phyloP scores from a whole-genome alignment of 1,139 yeast species.

The Yamadazyma pseudoaaseri region DNA sequence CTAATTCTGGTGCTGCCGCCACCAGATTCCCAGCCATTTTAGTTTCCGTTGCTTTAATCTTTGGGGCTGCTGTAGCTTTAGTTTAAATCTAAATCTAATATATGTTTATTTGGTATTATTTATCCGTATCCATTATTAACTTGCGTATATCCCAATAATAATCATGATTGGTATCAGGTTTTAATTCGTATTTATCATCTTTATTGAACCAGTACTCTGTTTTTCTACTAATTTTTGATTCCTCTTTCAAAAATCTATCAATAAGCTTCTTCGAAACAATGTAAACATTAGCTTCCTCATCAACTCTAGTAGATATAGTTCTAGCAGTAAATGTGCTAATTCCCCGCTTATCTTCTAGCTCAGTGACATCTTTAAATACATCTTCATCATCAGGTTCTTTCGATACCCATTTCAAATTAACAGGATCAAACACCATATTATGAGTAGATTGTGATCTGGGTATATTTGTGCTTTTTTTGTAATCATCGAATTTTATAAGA shows the following conservation, averaged over 20 bases:
- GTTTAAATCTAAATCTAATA: slow-evolving; percentile 6
- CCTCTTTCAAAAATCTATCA: slow-evolving; percentile 49
- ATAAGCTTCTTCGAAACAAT: slow-evolving; percentile 37
- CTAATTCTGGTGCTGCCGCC: slow-evolving; percentile 17
- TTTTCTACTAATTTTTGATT: slow-evolving; percentile 47
- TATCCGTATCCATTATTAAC: slow-evolving; percentile 46
- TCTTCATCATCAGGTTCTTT: slow-evolving; percentile 37
- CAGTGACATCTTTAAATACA: slow-evolving; percentile 41
- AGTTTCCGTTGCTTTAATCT: slow-evolving; percentile 14
- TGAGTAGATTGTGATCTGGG: slow-evolving; percentile 18
- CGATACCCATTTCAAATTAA: slow-evolving; percentile 56
- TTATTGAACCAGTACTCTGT: slow-evolving; percentile 53
- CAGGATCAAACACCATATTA: slow-evolving; percentile 63
- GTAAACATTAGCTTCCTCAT: slow-evolving; percentile 37
- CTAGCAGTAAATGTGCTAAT: slow-evolving; percentile 35
- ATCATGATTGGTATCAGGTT: slow-evolving; percentile 29
- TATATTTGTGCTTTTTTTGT: slow-evolving; percentile 14
- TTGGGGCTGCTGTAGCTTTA: slow-evolving; percentile 18
- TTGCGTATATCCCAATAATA: slow-evolving; percentile 55
- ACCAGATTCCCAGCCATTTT: slow-evolving; percentile 13
- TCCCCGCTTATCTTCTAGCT: slow-evolving; percentile 16
- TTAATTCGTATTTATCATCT: slow-evolving; percentile 30
- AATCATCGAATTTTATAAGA: slow-evolving; percentile 33
- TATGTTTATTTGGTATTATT: slow-evolving; percentile 3
- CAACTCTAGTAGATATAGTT: slow-evolving; percentile 29